phyloP scores from a whole-genome alignment of 2,329 filamentous ascomycete species.

The Penicillium sp. region DNA sequence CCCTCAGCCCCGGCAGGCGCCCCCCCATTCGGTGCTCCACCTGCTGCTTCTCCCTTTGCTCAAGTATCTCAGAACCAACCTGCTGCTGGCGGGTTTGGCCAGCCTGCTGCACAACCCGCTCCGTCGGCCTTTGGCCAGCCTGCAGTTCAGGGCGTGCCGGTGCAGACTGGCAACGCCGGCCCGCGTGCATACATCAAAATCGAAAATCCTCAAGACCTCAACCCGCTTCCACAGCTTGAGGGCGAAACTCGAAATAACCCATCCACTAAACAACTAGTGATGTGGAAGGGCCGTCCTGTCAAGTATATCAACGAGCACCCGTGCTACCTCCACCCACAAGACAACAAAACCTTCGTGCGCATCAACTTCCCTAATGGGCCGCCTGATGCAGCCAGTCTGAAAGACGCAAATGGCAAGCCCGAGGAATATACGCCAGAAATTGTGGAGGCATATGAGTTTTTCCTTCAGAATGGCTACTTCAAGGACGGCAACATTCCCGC shows the following conservation, averaged over 20 bases:
- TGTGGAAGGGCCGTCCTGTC: conserved; percentile 64
- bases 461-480: conserved; percentile 66
- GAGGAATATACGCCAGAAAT: conserved; percentile 52
- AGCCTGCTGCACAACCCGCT: not conserved
- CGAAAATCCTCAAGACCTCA: conserved; percentile 29
- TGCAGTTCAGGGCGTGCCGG: conserved; percentile 19
- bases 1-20: conserved; percentile 11
- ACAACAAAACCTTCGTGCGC: conserved; percentile 57
- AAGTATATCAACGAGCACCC: conserved; percentile 55
- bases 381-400: conserved; percentile 49
- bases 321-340: conserved; percentile 50
- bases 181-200: conserved; percentile 28
- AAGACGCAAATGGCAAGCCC: conserved; percentile 51
- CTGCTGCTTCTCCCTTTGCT: conserved; percentile 15
- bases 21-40: conserved; percentile 26
- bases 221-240: conserved; percentile 36
- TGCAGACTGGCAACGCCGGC: conserved; percentile 21
- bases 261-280: conserved; percentile 43
- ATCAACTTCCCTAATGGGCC: conserved; percentile 74
- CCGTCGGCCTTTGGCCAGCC: conserved; percentile 16
- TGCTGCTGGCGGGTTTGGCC: not conserved
- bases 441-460: conserved; percentile 62
- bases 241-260: conserved; percentile 39
- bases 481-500: conserved; percentile 69
- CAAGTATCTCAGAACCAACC: conserved; percentile 31